Base-by-base conservation (phyloP, 768 basidiomycete genomes). In the Leccinum disarticulatum region DNA sequence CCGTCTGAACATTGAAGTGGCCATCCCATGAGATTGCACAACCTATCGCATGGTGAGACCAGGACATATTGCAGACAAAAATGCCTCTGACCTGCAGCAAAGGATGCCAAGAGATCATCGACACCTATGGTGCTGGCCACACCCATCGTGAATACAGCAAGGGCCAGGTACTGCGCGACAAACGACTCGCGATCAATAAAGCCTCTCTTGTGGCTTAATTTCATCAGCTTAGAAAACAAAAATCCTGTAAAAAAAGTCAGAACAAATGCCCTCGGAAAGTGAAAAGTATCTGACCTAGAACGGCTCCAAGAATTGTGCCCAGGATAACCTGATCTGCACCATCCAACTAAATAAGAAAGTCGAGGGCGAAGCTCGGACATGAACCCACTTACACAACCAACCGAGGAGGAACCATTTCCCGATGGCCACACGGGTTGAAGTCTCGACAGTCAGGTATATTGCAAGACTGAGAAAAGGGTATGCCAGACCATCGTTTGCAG, bases 401-500 rank as follows among this genome's bases (percentile, higher is more conserved):
- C 93, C 91, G 55, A 95, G 76, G 46, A 94, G 80, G 56, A 95
- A 77, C 95, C 97, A 97, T 68, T 94, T 83, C 13, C 80, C 85
- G 35, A 97, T 76, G 5, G 94, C 93, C 10, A 79, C 79, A 0
- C 78, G 74, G 14, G 76, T 79, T 3, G 86, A 82, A 0, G 80
- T 68, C 62, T 96, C 92, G 5, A 93, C 64, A 10, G 87, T 87
- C 50, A 98, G 79, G 71, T 96, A 98, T 10, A 98, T 80, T 3
- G 95, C 85, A 55, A 98, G 80, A 28, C 85, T 83, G 57, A 98
- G 79, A 72, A 98, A 98, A 0, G 95, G 95, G 72, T 95, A 97
- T 2, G 95, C 94, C 14, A 98, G 81, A 2, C 97, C 97, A 65
- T 98, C 97, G 73, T 99, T 99, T 7, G 92, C 88, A 0, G 95